phyloP scores from a whole-genome alignment of 2,329 filamentous ascomycete genomes.

The Fusarium phyllophilum region DNA sequence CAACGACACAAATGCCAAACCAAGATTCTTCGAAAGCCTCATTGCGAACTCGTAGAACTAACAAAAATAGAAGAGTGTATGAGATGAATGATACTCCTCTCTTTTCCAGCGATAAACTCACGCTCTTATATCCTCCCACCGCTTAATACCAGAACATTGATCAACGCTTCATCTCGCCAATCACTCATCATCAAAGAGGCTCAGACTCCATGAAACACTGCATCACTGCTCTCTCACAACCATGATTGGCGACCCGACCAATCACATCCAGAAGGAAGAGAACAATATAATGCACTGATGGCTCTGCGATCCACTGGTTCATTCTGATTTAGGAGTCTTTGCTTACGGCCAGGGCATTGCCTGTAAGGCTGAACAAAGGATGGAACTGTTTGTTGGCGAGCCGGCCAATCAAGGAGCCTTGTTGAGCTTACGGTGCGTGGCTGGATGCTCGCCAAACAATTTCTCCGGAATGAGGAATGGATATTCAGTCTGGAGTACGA shows the following conservation, averaged over 20 bases:
- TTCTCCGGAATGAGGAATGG: not conserved
- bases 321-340: not conserved
- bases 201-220: not conserved
- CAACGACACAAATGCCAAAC: not conserved
- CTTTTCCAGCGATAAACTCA: not conserved
- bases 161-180: not conserved
- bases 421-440: not conserved
- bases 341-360: not conserved
- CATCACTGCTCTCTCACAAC: not conserved
- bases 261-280: not conserved
- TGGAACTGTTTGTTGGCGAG: not conserved
- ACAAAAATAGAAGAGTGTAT: not conserved
- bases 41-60: not conserved
- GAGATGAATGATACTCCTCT: not conserved
- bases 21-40: not conserved
- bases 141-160: not conserved
- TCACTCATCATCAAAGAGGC: slow-evolving; percentile 1
- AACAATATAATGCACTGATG: not conserved
- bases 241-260: slow-evolving; percentile 12
- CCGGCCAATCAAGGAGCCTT: not conserved
- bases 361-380: slow-evolving; percentile 6
- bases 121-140: not conserved
- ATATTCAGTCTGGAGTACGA: not conserved
- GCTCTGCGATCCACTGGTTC: not conserved
- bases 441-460: not conserved